phyloP scores from a whole-genome alignment of 495 filamentous ascomycete species.

The Neurospora sp. region DNA sequence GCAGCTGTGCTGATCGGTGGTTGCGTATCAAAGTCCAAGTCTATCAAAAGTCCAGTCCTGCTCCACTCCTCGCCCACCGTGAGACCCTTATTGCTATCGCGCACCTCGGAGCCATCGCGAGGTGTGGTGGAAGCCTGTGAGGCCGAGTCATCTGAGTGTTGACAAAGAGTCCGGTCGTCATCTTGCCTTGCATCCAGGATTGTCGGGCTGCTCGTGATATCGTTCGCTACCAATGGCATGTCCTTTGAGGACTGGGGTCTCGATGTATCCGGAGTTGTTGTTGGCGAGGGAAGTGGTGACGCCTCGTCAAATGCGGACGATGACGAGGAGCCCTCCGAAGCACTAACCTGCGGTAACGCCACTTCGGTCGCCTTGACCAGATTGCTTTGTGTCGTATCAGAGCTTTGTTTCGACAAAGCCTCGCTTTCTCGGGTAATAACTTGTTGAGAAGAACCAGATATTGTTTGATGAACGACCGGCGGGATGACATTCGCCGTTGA shows the following conservation, averaged over 20 bases:
- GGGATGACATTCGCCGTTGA: background rate
- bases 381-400: background rate
- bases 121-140: constrained; percentile 18
- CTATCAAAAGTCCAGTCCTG: constrained; percentile 22
- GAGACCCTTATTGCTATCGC: background rate
- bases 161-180: constrained; percentile 17
- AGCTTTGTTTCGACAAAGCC: background rate
- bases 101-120: constrained; percentile 7
- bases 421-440: background rate
- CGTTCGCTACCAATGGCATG: constrained; percentile 3
- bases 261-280: constrained; percentile 37
- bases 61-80: constrained; percentile 27
- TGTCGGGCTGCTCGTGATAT: background rate
- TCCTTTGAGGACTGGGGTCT: constrained; percentile 34
- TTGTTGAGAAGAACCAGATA: background rate
- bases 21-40: constrained; percentile 26
- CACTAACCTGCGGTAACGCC: background rate
- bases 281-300: constrained; percentile 28
- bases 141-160: constrained; percentile 5
- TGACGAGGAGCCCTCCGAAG: constrained; percentile 34
- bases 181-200: constrained; percentile 3
- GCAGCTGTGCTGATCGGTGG: background rate
- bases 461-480: background rate
- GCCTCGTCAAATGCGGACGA: constrained; percentile 35
- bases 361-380: constrained; percentile 7